Evolutionary conservation across 1,284 basidiomycete species (phyloP), one percentile per base, ranked within the genome.

Genomic region (Trichosporon sp.): DNA sequence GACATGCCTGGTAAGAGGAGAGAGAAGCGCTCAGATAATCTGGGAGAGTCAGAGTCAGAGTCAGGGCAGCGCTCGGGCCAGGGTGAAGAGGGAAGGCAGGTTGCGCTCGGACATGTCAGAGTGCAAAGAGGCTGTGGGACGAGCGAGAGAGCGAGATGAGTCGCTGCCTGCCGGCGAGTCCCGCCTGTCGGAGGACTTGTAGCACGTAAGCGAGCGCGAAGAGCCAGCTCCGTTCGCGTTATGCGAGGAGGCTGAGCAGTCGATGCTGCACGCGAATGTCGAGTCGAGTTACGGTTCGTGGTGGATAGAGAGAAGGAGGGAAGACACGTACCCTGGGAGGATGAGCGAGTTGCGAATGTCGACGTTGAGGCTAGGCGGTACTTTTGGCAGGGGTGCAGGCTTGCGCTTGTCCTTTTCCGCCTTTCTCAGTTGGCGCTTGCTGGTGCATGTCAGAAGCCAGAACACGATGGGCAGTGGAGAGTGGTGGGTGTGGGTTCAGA

Each of bases 341-440:
- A 79, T 77, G 57, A 79, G 67, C n/a, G 76, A 78, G 59, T 71
- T 77, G 54, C 78, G 70, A 25, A 78, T 73, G 59, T 77, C 74
- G 56, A 78, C 65, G 46, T 77, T 61, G 61, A 79, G 65, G 63
- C 73, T 76, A 0, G 77, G 77, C 13, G 75, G 56, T 7, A 56
- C 16, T 16, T 37, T 32, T 10, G 56, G 56, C 21, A 54, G 63
- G 6, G 29, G 56, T 3, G 40, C 49, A 14, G 32, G 29, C 31
- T 29, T 33, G 61, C 36, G 19, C 33, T 11, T 56, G 29, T 25
- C 54, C 21, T 27, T 54, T 52, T 56, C 58, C 36, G 23, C 58
- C 63, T 27, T 60, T 44, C 54, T 14, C 6, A 44, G 31, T 31
- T 44, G 52, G 32, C 46, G 46, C 33, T 60, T 60, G 29, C 46